A percentile compares a stretch with the other conserved stretches of the same genome.
Conservation (phyloP, 331 rosid genomes). For the Stylosanthes scabra region DNA sequence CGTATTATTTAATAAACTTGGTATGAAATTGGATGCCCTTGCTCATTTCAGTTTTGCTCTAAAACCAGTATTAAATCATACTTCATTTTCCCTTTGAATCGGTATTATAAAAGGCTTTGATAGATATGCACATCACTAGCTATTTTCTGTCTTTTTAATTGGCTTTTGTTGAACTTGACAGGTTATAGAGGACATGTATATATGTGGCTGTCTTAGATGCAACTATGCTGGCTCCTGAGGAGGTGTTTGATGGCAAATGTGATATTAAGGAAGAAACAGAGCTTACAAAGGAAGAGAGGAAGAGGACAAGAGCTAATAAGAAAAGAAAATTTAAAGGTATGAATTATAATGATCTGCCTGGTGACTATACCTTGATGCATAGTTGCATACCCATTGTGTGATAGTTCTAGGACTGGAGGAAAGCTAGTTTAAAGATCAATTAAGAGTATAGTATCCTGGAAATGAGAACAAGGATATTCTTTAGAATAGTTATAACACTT, state of each 20-base stretch:
- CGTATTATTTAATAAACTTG: conserved; percentile 74
- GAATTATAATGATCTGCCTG: conserved; percentile 32
- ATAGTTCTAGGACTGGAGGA: conserved; percentile 20
- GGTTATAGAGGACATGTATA: conserved; percentile 97
- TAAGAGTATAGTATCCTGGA: no score
- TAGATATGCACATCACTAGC: conserved; percentile 9
- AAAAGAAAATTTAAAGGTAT: conserved; percentile 90
- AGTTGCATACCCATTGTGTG: conserved; percentile 19
- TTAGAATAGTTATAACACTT: not conserved
- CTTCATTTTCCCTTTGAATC: not conserved
- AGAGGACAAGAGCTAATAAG: conserved; percentile 87
- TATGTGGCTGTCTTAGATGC: conserved; percentile 94
- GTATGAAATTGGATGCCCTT: conserved; percentile 89
- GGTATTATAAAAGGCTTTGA: not conserved
- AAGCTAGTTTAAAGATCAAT: no score
- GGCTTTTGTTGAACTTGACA: conserved; percentile 47
- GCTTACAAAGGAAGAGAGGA: conserved; percentile 88
- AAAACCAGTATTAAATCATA: conserved; percentile 71
- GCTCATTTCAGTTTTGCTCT: conserved; percentile 94
- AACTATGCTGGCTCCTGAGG: conserved; percentile 98
- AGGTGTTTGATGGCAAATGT: conserved; percentile 92
- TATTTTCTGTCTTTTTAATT: conserved; percentile 21
- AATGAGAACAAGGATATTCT: no score
- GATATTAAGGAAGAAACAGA: conserved; percentile 87
- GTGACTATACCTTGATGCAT: conserved; percentile 25